Base-by-base conservation (phyloP, 2,329 filamentous ascomycete genomes). In the Rachicladosporium sp. region DNA sequence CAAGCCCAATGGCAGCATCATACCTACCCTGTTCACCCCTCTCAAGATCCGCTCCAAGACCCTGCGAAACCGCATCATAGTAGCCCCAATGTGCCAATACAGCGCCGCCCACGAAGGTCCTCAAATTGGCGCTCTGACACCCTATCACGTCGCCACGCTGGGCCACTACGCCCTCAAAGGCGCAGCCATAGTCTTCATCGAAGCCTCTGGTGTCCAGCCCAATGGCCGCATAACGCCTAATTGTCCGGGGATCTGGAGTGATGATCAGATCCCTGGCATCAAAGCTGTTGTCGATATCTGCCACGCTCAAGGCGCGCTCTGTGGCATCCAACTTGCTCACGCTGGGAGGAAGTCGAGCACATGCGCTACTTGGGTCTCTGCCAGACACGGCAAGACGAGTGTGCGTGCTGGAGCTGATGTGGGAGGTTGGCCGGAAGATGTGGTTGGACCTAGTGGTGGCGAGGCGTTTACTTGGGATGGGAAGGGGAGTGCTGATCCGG, bases 171-270 rank as follows among this genome's bases (percentile, higher is more conserved):
- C 83, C 11, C 69, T 80, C 40, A 77, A 81, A 45, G 87, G 87
- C 10, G 78, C 82, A 0, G 80, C 75, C 1, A 66, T 93, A 10
- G 67, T 80, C 36, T 74, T 88, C 45, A 70, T 88, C 43, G 88
- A 94, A 65, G 85, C 86, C 29, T 85, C 82, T 0, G 69, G 78
- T 21, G 82, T 93, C 0, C 67, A 75, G n/a, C 64, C 83, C 5
- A 79, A 88, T 49, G 87, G 87, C 12, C 75, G 87, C 40, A 93
- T 93, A 64, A 80, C 81, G 2, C 84, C 85, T 1, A 70, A 88
- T 56, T 83, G 88, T 56, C 64, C 67, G 4, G 85, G 88, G 1
- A 64, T 94, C 8, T 95, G 87, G 88, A 69, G 79, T 43, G 87
- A 94, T 57, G 76, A 71, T 29, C 88, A 94, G 58, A 80, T 88